Conservation (phyloP, 2,329 filamentous ascomycete genomes). For the Fusarium ambrosium region DNA sequence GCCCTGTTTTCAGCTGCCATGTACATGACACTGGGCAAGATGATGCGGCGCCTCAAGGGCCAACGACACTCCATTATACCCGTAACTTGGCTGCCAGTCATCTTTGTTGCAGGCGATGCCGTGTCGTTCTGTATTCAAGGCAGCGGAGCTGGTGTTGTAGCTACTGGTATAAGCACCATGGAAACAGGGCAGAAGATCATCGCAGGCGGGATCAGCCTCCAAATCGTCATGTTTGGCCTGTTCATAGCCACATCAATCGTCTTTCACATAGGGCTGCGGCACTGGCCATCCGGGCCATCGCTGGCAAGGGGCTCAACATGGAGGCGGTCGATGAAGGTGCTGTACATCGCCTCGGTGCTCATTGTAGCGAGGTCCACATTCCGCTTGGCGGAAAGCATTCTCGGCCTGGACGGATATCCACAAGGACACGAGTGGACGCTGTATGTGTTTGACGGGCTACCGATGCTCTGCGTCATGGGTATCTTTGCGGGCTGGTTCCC, state of each 20-base stretch:
- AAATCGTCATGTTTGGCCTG: slow-evolving; percentile 69
- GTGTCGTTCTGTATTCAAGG: not conserved
- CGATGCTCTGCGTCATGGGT: slow-evolving; percentile 42
- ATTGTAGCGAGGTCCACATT: slow-evolving; percentile 61
- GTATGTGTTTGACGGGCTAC: slow-evolving; percentile 58
- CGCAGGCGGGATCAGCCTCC: slow-evolving; percentile 54
- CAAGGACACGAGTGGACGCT: slow-evolving; percentile 57
- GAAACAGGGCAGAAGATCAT: slow-evolving; percentile 65
- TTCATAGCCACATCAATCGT: slow-evolving; percentile 62
- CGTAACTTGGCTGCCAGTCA: slow-evolving; percentile 60
- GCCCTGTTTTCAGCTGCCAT: slow-evolving; percentile 64
- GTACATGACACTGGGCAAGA: slow-evolving; percentile 63
- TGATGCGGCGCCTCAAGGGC: slow-evolving; percentile 56
- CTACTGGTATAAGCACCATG: slow-evolving; percentile 29
- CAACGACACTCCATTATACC: slow-evolving; percentile 52
- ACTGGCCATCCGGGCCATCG: slow-evolving; percentile 23
- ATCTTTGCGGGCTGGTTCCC: slow-evolving; percentile 42
- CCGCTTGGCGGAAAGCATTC: slow-evolving; percentile 63
- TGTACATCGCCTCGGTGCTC: slow-evolving; percentile 55
- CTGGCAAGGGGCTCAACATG: slow-evolving; percentile 46
- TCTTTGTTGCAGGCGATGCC: slow-evolving; percentile 55
- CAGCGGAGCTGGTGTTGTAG: slow-evolving; percentile 55
- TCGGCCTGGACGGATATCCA: slow-evolving; percentile 57
- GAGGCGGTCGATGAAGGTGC: slow-evolving; percentile 51
- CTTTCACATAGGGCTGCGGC: slow-evolving; percentile 58